Percentiles rank a stretch among this genome's conserved stretches.
Evolutionary conservation across 305 asterid genomes (phyloP).

Genomic region (Fraxinus baroniana): DNA sequence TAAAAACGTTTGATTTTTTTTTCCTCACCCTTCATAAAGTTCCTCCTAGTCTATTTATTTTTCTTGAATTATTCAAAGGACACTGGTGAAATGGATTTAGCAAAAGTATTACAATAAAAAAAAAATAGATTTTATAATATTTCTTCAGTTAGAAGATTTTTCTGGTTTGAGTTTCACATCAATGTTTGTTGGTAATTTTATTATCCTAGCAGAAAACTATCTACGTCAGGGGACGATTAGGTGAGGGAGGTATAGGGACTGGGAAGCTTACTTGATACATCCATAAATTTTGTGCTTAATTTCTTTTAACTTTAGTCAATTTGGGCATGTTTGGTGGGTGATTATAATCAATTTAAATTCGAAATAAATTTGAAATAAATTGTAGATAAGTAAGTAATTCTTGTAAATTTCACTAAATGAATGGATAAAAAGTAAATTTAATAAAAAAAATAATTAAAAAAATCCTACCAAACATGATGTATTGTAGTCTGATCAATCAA

Average conservation of each 20-base stretch:
- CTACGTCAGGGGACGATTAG: not conserved
- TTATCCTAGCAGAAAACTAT: not conserved
- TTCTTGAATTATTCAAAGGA: not conserved
- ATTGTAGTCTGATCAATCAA: too few relatives aligned
- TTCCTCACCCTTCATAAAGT: not conserved
- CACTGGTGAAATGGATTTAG: not conserved
- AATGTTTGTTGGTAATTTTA: constrained; percentile 19
- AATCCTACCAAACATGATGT: not conserved
- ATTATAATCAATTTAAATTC: too few relatives aligned
- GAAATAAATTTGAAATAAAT: too few relatives aligned
- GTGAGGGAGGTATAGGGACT: not conserved
- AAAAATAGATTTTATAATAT: not conserved
- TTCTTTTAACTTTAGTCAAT: not conserved
- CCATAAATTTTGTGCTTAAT: not conserved
- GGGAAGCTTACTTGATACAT: not conserved
- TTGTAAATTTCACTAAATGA: too few relatives aligned
- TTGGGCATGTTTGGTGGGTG: not conserved
- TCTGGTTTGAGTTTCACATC: constrained; percentile 30
- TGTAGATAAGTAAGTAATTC: not conserved
- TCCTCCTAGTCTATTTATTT: not conserved
- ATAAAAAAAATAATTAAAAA: too few relatives aligned
- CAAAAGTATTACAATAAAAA: not conserved
- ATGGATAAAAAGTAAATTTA: not conserved
- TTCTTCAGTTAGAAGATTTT: constrained; percentile 23
- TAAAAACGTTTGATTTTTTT: not conserved